Base-by-base conservation (phyloP, 352 stramenopile genomes). In the Thalassiosira delicatula region DNA sequence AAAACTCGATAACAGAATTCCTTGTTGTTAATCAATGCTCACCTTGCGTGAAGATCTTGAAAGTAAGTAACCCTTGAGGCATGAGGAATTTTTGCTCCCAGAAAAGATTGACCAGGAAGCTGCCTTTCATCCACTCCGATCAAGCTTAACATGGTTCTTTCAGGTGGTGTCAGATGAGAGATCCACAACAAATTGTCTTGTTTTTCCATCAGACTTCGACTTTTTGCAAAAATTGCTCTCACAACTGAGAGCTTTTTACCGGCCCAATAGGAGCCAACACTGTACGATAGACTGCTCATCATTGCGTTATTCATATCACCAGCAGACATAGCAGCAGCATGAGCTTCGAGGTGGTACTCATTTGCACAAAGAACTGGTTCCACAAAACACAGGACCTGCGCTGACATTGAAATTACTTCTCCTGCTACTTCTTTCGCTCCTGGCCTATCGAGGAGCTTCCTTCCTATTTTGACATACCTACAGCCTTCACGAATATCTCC, bases 221-320 rank as follows among this genome's bases (percentile, higher is more conserved):
- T 27, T 2, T 30, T 8, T 29, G 19, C 30, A 23, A 40, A 46
- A 42, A 53, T 44, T 8, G 67, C 32, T 23, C 46, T 51, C 42
- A 25, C 35, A 44, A 61, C 33, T 30, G 46, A 19, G 4, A 80
- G 60, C 46, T 80, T 73, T 23, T 23, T 35, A 29, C 44, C 46
- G 11, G 12, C 1, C 65, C 65, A 82, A 44, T 59, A 61, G 5
- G 17, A 42, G 11, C 8, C 21, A 27, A n/a, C 8, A 25, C 19
- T 30, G 49, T 68, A 68, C 19, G 60, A 60, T 25, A 46, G 9
- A 19, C 19, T 57, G 59, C 57, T 76, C 1, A 53, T 40, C 46
- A 76, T 70, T 57, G 73, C 73, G 40, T n/a, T 37, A 25, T 30
- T 23, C 11, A 73, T 70, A 30, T 82, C 74, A n/a, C 74, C 74